Percentiles rank a stretch among this genome's conserved stretches.
These are phyloP conservation scores for Pilaira anomala DNA, from an alignment of 192 early-diverging fungal species.

Conservation along the genomic window DNA sequence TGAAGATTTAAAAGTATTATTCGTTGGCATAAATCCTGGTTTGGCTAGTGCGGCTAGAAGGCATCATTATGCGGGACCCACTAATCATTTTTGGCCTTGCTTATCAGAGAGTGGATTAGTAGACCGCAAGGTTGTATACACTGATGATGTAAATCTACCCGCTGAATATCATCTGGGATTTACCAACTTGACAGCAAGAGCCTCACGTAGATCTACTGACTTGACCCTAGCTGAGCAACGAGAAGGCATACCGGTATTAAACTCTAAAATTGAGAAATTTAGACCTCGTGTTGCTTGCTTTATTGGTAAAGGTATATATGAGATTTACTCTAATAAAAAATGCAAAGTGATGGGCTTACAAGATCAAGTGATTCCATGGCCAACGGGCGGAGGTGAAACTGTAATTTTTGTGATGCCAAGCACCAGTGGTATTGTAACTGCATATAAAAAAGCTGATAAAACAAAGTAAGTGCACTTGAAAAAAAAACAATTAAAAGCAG, in stretches of 20 bases:
- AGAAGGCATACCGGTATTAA: constrained; percentile 55
- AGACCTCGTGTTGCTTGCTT: constrained; percentile 63
- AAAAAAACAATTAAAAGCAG: not conserved
- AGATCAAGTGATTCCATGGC: constrained; percentile 29
- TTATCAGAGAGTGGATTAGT: constrained; percentile 59
- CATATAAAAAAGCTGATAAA: constrained; percentile 64
- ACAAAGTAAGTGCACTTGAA: constrained; percentile 35
- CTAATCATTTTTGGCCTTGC: constrained; percentile 74
- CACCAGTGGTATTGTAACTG: constrained; percentile 64
- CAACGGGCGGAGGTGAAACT: constrained; percentile 17
- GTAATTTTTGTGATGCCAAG: constrained; percentile 51
- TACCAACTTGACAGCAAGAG: constrained; percentile 61
- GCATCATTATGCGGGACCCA: constrained; percentile 68
- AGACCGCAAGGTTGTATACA: constrained; percentile 43
- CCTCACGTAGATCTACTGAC: constrained; percentile 55
- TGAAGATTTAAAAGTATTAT: constrained; percentile 57
- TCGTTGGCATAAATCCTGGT: constrained; percentile 75
- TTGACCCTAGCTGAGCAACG: constrained; percentile 57
- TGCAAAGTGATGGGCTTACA: constrained; percentile 42
- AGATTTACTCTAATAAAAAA: constrained; percentile 46
- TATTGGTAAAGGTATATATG: constrained; percentile 68
- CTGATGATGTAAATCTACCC: constrained; percentile 51
- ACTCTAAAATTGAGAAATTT: constrained; percentile 57
- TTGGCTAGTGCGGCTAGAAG: constrained; percentile 51
- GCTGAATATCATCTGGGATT: constrained; percentile 56